phyloP scores from a whole-genome alignment of 768 basidiomycete genomes.

The Coprinopsis cinerea region DNA sequence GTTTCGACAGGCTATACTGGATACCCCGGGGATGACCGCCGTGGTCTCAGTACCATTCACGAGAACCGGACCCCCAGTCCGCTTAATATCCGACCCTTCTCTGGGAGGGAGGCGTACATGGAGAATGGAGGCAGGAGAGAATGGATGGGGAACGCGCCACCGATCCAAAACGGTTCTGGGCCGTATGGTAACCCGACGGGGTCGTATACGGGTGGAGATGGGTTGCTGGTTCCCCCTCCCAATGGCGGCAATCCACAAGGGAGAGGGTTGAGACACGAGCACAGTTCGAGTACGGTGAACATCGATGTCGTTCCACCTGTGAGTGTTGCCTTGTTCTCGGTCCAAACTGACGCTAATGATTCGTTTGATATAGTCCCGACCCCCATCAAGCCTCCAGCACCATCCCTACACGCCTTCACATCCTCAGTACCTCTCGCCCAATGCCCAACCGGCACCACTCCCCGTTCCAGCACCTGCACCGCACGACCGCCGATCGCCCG shows the following conservation, averaged over 20 bases:
- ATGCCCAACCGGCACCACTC: neutral
- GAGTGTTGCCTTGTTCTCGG: neutral
- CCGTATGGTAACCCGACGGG: constrained; percentile 7
- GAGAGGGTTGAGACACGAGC: constrained; percentile 4
- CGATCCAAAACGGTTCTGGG: neutral
- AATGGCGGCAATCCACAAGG: neutral
- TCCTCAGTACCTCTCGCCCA: constrained; percentile 1
- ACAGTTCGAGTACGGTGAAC: constrained; percentile 8
- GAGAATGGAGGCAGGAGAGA: neutral
- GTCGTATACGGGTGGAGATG: neutral
- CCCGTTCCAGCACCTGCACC: neutral
- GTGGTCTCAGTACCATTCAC: neutral
- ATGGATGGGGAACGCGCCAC: neutral
- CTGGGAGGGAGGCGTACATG: neutral
- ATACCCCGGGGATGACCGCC: neutral
- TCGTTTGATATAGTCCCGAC: neutral
- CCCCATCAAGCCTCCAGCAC: neutral
- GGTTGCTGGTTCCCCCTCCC: neutral
- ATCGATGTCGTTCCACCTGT: constrained; percentile 9
- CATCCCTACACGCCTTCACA: neutral
- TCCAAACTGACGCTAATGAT: neutral
- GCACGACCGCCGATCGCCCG: neutral
- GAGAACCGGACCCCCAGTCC: neutral
- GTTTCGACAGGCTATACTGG: neutral
- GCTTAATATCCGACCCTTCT: neutral